Conservation (phyloP, 345 rosid genomes). For the Excoecaria agallocha region DNA sequence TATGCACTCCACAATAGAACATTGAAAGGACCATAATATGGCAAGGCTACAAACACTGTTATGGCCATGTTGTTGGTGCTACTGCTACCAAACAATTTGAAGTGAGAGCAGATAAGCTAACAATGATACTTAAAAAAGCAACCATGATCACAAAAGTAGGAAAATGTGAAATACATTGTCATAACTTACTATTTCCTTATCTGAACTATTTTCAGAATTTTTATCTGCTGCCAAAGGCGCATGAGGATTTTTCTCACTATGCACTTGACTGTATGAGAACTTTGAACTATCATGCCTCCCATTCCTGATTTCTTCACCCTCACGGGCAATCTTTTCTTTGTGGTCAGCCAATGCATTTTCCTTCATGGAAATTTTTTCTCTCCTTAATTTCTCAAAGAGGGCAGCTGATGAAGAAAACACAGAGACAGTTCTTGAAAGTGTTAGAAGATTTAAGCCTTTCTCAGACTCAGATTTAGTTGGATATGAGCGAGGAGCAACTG, state of each 20-base stretch:
- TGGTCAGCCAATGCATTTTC: conserved; percentile 36
- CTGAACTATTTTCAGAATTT: conserved; percentile 22
- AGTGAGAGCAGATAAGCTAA: neutral
- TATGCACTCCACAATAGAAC: neutral
- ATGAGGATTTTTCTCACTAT: conserved; percentile 9
- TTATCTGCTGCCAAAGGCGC: conserved; percentile 26
- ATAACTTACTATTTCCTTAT: conserved; percentile 49
- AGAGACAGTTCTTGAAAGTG: conserved; percentile 90
- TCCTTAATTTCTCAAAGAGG: conserved; percentile 82
- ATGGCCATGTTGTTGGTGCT: neutral
- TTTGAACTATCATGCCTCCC: conserved; percentile 52
- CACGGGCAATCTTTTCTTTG: conserved; percentile 29
- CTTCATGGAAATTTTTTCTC: conserved; percentile 43
- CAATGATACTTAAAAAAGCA: neutral
- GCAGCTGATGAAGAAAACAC: conserved; percentile 99
- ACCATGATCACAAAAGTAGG: neutral
- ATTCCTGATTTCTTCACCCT: conserved; percentile 37
- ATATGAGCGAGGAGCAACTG: conserved; percentile 63
- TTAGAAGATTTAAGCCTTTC: conserved; percentile 60
- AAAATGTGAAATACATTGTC: neutral
- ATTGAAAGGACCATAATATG: neutral
- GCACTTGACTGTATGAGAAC: conserved; percentile 49
- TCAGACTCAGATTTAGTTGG: conserved; percentile 38
- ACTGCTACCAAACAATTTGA: neutral
- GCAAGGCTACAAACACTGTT: neutral